These are phyloP conservation scores for Scheffersomyces parashehatae DNA, from an alignment of 1,139 yeast species.

Conservation along the genomic window DNA sequence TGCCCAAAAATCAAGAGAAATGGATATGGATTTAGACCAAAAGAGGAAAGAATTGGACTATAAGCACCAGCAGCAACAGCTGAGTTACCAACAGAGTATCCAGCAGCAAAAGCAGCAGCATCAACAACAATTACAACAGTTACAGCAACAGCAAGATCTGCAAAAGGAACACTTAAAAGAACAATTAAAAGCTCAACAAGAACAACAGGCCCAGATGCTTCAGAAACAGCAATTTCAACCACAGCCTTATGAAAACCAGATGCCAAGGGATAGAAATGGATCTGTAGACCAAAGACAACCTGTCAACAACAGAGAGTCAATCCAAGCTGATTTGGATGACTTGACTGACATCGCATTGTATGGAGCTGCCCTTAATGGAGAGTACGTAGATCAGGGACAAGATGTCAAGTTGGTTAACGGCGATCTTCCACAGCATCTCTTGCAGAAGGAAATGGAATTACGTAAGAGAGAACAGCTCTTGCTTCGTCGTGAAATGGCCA, in stretches of 20 bases:
- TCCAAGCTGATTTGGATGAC: slow-evolving; percentile 38
- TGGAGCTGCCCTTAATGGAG: slow-evolving; percentile 36
- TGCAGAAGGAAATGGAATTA: slow-evolving; percentile 40
- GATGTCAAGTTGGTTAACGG: slow-evolving; percentile 7
- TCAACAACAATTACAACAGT: slow-evolving; percentile 7
- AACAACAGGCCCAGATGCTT: too few species aligned
- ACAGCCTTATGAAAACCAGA: too few species aligned
- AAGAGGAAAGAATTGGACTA: slow-evolving; percentile 13
- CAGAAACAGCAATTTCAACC: too few species aligned
- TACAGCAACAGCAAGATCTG: neutral
- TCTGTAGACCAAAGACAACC: neutral
- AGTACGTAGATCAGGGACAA: slow-evolving; percentile 6
- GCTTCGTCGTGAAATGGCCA: slow-evolving; percentile 36
- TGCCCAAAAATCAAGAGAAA: slow-evolving; percentile 2
- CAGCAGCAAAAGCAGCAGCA: slow-evolving; percentile 3
- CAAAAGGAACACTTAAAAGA: neutral
- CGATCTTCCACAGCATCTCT: slow-evolving; percentile 6
- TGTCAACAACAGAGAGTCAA: slow-evolving; percentile 4
- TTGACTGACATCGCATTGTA: slow-evolving; percentile 47
- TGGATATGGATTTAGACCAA: slow-evolving; percentile 10
- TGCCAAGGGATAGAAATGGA: neutral
- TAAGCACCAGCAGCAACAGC: slow-evolving; percentile 6
- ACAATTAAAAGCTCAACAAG: neutral
- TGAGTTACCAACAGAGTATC: neutral
- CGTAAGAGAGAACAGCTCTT: slow-evolving; percentile 47